phyloP scores from a whole-genome alignment of 2,329 filamentous ascomycete genomes.

The Exophiala mesophila region DNA sequence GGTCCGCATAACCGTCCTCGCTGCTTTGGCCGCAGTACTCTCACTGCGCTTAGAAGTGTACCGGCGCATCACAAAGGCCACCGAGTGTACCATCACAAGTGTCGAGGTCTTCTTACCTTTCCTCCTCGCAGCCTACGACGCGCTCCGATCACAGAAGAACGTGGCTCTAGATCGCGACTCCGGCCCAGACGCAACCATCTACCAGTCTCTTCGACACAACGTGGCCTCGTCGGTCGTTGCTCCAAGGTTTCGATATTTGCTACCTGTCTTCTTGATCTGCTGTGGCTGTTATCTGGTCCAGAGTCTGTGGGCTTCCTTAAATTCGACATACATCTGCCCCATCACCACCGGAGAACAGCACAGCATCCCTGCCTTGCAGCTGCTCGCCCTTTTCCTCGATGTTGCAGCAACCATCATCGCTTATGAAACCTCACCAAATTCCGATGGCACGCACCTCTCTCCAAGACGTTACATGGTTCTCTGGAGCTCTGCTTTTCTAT shows the following conservation, averaged over 20 bases:
- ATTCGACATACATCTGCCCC: conserved; percentile 49
- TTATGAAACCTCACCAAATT: conserved; percentile 16
- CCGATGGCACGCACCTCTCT: conserved; percentile 12
- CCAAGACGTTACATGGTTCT: conserved; percentile 16
- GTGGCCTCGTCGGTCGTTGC: conserved; percentile 27
- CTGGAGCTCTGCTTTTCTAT: conserved; percentile 20
- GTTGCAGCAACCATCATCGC: conserved; percentile 34
- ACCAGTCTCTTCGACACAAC: conserved; percentile 25
- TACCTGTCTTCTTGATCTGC: conserved; percentile 36
- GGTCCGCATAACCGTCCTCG: conserved; percentile 18
- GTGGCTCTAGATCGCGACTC: conserved; percentile 24
- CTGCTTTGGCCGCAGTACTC: conserved; percentile 25
- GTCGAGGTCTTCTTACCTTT: conserved; percentile 35
- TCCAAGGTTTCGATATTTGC: conserved; percentile 35
- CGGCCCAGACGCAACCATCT: conserved; percentile 12
- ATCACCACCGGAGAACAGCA: conserved; percentile 32
- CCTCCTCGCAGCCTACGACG: conserved; percentile 39
- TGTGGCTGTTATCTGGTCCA: conserved; percentile 36
- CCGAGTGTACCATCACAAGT: conserved; percentile 37
- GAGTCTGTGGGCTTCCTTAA: conserved; percentile 33
- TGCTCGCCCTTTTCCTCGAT: conserved; percentile 39
- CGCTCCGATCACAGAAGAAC: conserved; percentile 32
- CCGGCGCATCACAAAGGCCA: conserved; percentile 37
- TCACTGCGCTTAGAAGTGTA: conserved; percentile 37
- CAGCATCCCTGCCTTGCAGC: conserved; percentile 35